Base-by-base conservation (phyloP, 140 eudicot species). In the Oenanthe javanica region DNA sequence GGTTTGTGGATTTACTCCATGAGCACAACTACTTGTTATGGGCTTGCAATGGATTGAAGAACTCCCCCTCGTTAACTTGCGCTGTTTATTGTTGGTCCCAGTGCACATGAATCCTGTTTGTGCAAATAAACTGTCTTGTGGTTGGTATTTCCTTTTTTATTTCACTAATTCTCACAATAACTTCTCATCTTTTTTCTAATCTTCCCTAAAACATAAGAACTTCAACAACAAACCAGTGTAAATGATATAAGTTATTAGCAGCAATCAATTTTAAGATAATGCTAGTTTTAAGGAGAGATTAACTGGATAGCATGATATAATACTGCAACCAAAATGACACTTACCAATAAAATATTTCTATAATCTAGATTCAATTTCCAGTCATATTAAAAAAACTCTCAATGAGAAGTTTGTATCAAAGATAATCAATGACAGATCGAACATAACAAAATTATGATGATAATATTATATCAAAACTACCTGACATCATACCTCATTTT, bases 1-100 rank as follows among this genome's bases (percentile, higher is more conserved):
- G 7, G 85, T 47, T 66, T 77, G 86, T 57, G 77, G 81, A 67
- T 76, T 72, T 12, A 82, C 49, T 80, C 59, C 48, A 78, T 77
- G 83, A 42, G 67, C 16, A 59, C 79, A 85, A 82, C 72, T 42
- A 15, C 55, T 79, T 72, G 85, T 63, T 31, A 31, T 31, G 36
- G 36, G 36, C 36, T 31, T 31, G 36, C 36, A 31, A 31, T 31
- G 36, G 36, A 31, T 31, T 31, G 36, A 31, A 31, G 36, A 31
- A 31, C 36, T 31, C 36, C 36, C n/a, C 36, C 36, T 31, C 36
- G 36, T 31, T 31, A 31, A 31, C 36, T 31, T 31, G 36, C 36
- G 36, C 36, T 31, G 36, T 31, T 31, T 31, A 31, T 31, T 31
- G 36, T 31, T 0, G 36, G 36, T 31, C 36, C 36, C 36, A 31